Evolutionary conservation across 2,329 filamentous ascomycete species (phyloP).

Genomic region (Thyridium curvatum): DNA sequence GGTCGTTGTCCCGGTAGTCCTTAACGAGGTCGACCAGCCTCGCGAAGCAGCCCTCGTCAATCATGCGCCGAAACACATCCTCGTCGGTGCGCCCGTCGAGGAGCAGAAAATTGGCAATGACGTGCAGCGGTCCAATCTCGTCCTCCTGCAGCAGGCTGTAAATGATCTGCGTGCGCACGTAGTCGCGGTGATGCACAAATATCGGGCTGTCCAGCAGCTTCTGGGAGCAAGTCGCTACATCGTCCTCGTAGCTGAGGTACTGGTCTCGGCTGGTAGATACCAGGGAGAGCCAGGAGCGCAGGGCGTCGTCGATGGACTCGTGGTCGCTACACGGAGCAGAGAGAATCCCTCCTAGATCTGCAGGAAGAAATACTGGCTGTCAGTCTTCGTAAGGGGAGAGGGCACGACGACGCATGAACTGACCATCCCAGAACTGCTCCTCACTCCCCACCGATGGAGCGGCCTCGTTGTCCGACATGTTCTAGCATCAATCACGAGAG

Average conservation of each 20-base stretch:
- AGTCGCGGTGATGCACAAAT: constrained; percentile 70
- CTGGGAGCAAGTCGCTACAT: constrained; percentile 74
- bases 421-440: constrained; percentile 86
- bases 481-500: constrained; percentile 14
- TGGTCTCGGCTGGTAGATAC: constrained; percentile 70
- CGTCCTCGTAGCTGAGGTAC: constrained; percentile 69
- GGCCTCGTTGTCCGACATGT: constrained; percentile 60
- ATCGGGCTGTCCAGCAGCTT: constrained; percentile 69
- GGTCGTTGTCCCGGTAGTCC: constrained; percentile 56
- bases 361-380: not conserved
- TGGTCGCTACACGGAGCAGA: constrained; percentile 38
- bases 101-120: constrained; percentile 77
- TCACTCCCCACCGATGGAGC: constrained; percentile 67
- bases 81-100: constrained; percentile 80
- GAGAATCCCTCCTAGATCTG: constrained; percentile 43
- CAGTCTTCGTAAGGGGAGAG: not conserved
- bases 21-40: constrained; percentile 78
- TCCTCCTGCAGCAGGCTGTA: constrained; percentile 90
- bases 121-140: constrained; percentile 70
- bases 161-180: constrained; percentile 88
- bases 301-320: constrained; percentile 70
- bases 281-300: constrained; percentile 78
- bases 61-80: constrained; percentile 77
- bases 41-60: constrained; percentile 75
- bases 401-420: constrained; percentile 14